These are phyloP conservation scores for Jasminum sambac DNA, from an alignment of 257 asterid genomes.

Conservation along the genomic window DNA sequence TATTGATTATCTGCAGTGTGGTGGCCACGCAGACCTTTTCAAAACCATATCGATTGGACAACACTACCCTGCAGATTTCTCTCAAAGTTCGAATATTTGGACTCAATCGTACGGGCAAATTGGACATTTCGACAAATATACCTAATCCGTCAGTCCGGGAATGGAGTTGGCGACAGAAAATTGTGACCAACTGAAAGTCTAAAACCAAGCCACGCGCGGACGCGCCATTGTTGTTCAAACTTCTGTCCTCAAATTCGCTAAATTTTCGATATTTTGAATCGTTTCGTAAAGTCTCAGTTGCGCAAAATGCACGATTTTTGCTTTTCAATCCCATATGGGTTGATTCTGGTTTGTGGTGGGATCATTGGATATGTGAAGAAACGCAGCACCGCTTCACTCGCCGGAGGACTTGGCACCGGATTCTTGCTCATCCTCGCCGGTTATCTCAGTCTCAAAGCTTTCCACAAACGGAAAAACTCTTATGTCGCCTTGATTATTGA, in stretches of 20 bases:
- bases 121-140: not conserved
- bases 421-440: slow-evolving; percentile 77
- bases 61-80: not conserved
- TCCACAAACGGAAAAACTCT: slow-evolving; percentile 75
- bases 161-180: slow-evolving; percentile 6
- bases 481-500: slow-evolving; percentile 68
- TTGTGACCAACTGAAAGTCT: slow-evolving; percentile 3
- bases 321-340: slow-evolving; percentile 94
- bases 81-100: not conserved
- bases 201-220: slow-evolving; percentile 8
- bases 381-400: slow-evolving; percentile 86
- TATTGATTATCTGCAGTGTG: not conserved
- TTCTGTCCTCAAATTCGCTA: not conserved
- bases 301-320: slow-evolving; percentile 92
- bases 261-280: not conserved
- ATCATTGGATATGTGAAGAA: slow-evolving; percentile 67
- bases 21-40: not conserved
- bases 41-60: not conserved
- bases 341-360: slow-evolving; percentile 78
- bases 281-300: slow-evolving; percentile 20
- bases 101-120: not conserved
- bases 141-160: not conserved
- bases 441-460: slow-evolving; percentile 87
- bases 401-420: slow-evolving; percentile 85
- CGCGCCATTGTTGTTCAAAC: slow-evolving; percentile 9